phyloP scores from a whole-genome alignment of 2,329 filamentous ascomycete species.

The Apiospora aurea region DNA sequence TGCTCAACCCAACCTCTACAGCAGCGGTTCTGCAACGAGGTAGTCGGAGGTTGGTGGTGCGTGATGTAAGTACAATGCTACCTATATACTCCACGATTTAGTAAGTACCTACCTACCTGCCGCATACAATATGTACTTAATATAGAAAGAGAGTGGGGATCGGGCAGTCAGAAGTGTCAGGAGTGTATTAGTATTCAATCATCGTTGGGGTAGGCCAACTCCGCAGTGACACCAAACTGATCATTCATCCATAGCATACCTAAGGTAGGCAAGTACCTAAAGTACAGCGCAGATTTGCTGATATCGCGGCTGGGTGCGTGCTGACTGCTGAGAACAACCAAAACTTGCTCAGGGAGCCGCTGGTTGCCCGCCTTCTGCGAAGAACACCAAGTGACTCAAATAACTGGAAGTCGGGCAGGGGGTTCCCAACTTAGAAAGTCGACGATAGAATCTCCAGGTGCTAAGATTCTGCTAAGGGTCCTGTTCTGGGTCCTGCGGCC shows the following conservation, averaged over 20 bases:
- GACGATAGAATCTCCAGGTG: neutral
- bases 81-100: neutral
- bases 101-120: neutral
- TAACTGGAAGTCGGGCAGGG: neutral
- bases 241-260: neutral
- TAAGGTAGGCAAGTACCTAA: too few relatives aligned
- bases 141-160: constrained; percentile 17
- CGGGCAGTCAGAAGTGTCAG: constrained; percentile 7
- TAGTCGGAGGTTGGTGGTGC: neutral
- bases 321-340: constrained; percentile 16
- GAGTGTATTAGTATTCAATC: neutral
- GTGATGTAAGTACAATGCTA: neutral
- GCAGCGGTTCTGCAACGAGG: neutral
- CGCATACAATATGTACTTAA: neutral
- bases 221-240: constrained; percentile 18
- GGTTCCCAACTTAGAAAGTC: neutral
- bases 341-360: neutral
- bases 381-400: neutral
- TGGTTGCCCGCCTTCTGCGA: neutral
- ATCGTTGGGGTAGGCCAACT: constrained; percentile 4
- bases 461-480: constrained; percentile 17
- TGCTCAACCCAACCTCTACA: neutral
- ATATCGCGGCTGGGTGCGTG: neutral
- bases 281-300: neutral
- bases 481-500: constrained; percentile 13